Conservation (phyloP, 306 rosid genomes). For the Trichosanthes cucumerina region DNA sequence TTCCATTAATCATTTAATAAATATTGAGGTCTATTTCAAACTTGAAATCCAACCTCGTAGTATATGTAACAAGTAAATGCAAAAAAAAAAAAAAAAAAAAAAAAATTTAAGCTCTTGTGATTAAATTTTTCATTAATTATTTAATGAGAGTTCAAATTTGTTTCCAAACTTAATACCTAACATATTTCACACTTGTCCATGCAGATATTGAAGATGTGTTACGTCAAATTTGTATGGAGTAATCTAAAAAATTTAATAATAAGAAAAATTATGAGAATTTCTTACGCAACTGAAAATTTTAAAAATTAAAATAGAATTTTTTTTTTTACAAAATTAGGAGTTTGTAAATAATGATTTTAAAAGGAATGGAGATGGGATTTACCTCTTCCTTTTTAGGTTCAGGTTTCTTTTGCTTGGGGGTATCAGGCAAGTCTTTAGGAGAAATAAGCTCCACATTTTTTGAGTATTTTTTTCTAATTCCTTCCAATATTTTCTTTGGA, state of each 20-base stretch:
- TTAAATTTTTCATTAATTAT: no score
- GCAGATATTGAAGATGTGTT: no score
- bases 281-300: not conserved
- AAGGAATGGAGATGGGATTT: not conserved
- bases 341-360: not conserved
- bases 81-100: no score
- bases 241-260: no score
- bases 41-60: no score
- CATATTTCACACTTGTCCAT: no score
- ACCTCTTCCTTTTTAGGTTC: slow-evolving; percentile 28
- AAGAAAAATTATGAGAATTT: no score
- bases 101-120: no score
- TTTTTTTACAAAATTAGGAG: not conserved
- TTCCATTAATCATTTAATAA: not conserved
- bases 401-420: slow-evolving; percentile 7
- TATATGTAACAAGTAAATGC: no score
- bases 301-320: not conserved
- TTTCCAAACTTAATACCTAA: no score
- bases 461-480: slow-evolving; percentile 43
- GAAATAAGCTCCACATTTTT: slow-evolving; percentile 51
- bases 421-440: slow-evolving; percentile 28
- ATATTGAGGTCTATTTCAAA: not conserved
- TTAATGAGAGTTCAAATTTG: no score
- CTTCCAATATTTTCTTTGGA: slow-evolving; percentile 42
- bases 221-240: no score